These are phyloP conservation scores for Geopyxis carbonaria DNA, from an alignment of 495 filamentous ascomycete species.

Conservation along the genomic window DNA sequence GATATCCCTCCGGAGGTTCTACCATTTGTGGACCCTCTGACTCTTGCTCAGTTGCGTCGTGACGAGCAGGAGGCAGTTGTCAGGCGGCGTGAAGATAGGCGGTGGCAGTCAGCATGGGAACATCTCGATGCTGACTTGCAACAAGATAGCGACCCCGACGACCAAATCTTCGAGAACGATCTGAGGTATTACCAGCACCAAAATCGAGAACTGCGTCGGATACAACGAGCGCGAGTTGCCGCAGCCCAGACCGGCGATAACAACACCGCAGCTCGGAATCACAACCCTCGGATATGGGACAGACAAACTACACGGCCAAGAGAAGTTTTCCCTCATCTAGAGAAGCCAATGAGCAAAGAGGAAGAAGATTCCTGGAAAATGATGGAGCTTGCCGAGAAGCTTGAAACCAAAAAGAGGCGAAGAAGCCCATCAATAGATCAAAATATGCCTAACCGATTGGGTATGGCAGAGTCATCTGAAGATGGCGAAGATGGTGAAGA, in stretches of 20 bases:
- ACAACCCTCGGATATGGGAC: constrained; percentile 20
- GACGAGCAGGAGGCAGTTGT: neutral
- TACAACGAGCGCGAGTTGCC: constrained; percentile 15
- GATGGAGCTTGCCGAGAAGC: constrained; percentile 21
- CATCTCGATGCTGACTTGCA: constrained; percentile 4
- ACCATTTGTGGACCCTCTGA: neutral
- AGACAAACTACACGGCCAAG: constrained; percentile 17
- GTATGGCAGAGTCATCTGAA: neutral
- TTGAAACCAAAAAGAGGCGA: constrained; percentile 15
- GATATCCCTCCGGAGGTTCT: neutral
- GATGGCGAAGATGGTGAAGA: constrained; percentile 3
- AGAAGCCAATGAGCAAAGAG: constrained; percentile 21
- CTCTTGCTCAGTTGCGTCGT: no score
- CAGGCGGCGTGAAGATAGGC: neutral
- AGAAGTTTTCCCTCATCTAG: constrained; percentile 15
- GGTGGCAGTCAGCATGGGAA: neutral
- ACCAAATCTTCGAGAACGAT: neutral
- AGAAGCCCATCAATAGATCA: constrained; percentile 5
- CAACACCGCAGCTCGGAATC: constrained; percentile 9
- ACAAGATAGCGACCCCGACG: neutral
- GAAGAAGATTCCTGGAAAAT: constrained; percentile 22
- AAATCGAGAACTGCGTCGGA: neutral
- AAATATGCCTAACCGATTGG: neutral
- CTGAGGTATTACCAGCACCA: neutral
- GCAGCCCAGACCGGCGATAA: constrained; percentile 20